These are phyloP conservation scores for Pseudohalonectria lignicola DNA, from an alignment of 2,329 filamentous ascomycete genomes.

Conservation along the genomic window DNA sequence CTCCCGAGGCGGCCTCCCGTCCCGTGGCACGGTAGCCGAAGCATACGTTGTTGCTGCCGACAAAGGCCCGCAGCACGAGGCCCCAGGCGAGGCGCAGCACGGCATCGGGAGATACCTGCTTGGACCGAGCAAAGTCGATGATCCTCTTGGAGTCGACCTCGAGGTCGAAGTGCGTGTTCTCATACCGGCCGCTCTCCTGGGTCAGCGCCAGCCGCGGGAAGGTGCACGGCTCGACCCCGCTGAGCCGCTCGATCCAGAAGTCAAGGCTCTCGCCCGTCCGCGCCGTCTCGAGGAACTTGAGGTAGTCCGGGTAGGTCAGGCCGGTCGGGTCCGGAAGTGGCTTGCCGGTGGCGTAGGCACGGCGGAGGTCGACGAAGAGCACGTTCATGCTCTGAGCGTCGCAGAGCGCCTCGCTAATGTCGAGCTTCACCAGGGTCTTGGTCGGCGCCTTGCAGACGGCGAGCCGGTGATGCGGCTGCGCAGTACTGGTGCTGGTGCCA, in stretches of 20 bases:
- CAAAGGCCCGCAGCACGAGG: constrained; percentile 42
- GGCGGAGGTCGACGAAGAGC: constrained; percentile 34
- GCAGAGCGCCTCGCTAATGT: constrained; percentile 38
- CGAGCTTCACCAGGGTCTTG: constrained; percentile 35
- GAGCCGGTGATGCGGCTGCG: constrained; percentile 35
- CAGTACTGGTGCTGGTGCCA: no score
- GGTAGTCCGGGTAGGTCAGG: constrained; percentile 26
- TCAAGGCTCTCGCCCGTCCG: constrained; percentile 24
- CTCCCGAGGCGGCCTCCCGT: constrained; percentile 28
- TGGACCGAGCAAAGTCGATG: constrained; percentile 29
- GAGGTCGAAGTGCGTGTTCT: constrained; percentile 26
- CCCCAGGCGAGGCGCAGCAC: constrained; percentile 50
- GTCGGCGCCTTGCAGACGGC: constrained; percentile 33
- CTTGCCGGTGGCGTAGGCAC: constrained; percentile 28
- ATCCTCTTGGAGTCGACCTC: constrained; percentile 27
- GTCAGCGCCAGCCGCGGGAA: constrained; percentile 29
- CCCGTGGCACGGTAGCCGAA: constrained; percentile 41
- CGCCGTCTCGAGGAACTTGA: constrained; percentile 21
- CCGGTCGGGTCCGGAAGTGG: constrained; percentile 19
- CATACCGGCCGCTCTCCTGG: constrained; percentile 14
- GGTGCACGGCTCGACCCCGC: constrained; percentile 26
- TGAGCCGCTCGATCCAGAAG: constrained; percentile 33
- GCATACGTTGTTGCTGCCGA: constrained; percentile 37
- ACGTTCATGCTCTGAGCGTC: constrained; percentile 34
- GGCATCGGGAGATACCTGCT: constrained; percentile 32